Base-by-base conservation (phyloP, 2,329 filamentous ascomycete genomes). In the Verticillium klebahnii region DNA sequence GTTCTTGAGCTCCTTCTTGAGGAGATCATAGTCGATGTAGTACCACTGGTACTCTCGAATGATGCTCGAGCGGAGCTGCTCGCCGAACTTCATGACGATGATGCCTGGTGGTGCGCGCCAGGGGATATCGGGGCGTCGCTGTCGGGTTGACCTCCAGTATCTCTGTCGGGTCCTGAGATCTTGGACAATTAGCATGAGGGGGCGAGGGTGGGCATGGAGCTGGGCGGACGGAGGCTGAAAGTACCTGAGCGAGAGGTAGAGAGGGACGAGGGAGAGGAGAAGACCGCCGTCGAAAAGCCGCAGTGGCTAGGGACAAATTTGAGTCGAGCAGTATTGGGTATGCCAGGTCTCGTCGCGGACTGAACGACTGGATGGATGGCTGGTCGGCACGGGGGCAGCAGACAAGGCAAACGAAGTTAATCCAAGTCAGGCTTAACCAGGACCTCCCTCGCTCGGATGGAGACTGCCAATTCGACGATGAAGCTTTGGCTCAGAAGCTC, bases 21-120 rank as follows among this genome's bases (percentile, higher is more conserved):
- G 85, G 67, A 89, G 91, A 75, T 97, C 93, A 80, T 99, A 99
- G 78, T 92, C 90, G 78, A 99, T 97, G 80, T 99, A 99, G 82
- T 97, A 92, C 89, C 93, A 97, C 76, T 93, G 89, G 80, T 96
- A 99, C 79, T 98, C 93, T 82, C 91, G 93, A 78, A 98, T 96
- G 73, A 97, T 85, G 74, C 93, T 97, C 71, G 92, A 94, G 67
- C 92, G 92, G 72, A 99, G 88, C 84, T 99, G 93, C 78, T 97
- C 92, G 75, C 95, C 95, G 83, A 98, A 99, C 84, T 89, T 89
- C 86, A 89, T 89, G 80, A 85, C 80, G 78, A 86, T 73, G 66
- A 81, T 74, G 63, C 84, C 83, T 55, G 82, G 84, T 37, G 73
- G 72, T 66, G 79, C 74, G 66, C 69, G 74, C 70, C 73, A 75